Conservation (phyloP, 2,329 filamentous ascomycete genomes). For the Setomelanomma holmii region DNA sequence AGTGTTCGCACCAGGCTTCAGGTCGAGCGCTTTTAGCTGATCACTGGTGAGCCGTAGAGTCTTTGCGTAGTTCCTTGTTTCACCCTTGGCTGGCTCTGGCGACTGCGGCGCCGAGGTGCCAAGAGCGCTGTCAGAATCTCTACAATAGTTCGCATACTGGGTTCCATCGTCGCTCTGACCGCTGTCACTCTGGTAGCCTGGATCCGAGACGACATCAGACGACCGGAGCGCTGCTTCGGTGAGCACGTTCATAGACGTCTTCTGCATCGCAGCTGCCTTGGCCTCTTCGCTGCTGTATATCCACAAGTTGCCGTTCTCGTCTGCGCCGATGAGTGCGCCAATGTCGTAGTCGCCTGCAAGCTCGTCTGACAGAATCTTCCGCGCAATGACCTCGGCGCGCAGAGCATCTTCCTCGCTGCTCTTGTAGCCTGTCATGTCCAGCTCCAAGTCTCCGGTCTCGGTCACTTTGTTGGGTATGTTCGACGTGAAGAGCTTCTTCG, state of each 20-base stretch:
- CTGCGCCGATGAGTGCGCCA: constrained; percentile 90
- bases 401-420: constrained; percentile 91
- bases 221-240: constrained; percentile 62
- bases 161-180: constrained; percentile 65
- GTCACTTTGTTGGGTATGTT: constrained; percentile 96
- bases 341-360: constrained; percentile 96
- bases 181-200: constrained; percentile 93
- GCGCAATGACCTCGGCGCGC: constrained; percentile 88
- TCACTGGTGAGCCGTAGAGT: constrained; percentile 94
- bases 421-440: constrained; percentile 98
- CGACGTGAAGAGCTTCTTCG: constrained; percentile 83
- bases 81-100: constrained; percentile 61
- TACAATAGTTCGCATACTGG: constrained; percentile 63
- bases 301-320: constrained; percentile 97
- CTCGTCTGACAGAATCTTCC: constrained; percentile 91
- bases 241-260: constrained; percentile 60
- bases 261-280: constrained; percentile 83
- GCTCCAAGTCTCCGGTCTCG: constrained; percentile 90
- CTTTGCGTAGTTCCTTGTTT: constrained; percentile 91
- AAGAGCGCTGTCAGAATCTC: constrained; percentile 74
- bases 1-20: constrained; percentile 85
- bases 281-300: constrained; percentile 98
- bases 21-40: constrained; percentile 83
- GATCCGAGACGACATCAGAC: constrained; percentile 87
- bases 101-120: constrained; percentile 67